phyloP scores from a whole-genome alignment of 495 filamentous ascomycete genomes.

The Darksidea phi region DNA sequence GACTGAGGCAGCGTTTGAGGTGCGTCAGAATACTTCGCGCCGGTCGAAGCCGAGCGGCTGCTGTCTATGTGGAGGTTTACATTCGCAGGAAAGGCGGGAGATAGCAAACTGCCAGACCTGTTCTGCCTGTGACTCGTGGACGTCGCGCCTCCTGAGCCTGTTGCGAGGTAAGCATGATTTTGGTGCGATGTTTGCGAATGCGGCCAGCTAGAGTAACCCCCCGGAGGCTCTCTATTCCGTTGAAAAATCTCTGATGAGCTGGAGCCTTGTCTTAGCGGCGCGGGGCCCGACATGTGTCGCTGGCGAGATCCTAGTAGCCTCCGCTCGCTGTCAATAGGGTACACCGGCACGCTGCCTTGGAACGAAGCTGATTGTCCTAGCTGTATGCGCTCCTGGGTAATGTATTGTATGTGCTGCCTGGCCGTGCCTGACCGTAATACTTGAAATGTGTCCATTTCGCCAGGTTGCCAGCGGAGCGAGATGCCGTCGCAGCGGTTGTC shows the following conservation, averaged over 20 bases:
- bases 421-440: conserved; percentile 1
- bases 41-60: too few species aligned
- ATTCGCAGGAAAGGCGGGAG: too few species aligned
- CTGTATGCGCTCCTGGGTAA: neutral
- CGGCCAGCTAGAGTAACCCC: too few species aligned
- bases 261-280: neutral
- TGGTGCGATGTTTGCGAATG: too few species aligned
- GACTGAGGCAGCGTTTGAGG: too few species aligned
- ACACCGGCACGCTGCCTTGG: neutral
- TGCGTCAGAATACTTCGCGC: too few species aligned
- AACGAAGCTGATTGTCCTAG: neutral
- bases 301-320: neutral
- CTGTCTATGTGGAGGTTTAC: too few species aligned
- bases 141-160: too few species aligned
- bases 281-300: neutral
- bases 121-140: too few species aligned
- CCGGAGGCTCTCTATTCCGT: too few species aligned
- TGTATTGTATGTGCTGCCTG: conserved; percentile 8
- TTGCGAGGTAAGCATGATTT: too few species aligned
- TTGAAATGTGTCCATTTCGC: conserved; percentile 4
- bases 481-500: neutral
- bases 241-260: neutral
- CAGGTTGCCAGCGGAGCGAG: conserved; percentile 8
- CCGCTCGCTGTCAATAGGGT: neutral
- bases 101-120: too few species aligned